Base-by-base conservation (phyloP, 2,329 filamentous ascomycete species). In the Microsporum ferrugineum region DNA sequence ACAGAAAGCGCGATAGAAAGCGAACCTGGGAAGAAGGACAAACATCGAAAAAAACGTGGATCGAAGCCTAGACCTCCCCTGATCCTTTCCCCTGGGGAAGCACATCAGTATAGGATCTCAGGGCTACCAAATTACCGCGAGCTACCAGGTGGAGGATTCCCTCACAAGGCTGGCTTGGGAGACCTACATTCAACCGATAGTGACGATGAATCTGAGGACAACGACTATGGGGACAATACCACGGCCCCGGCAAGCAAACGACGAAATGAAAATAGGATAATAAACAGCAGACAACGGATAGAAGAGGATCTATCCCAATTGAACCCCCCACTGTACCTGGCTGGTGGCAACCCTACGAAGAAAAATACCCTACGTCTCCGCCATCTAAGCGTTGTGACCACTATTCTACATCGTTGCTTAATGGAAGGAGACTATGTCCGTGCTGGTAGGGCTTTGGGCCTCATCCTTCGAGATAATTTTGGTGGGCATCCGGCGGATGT, bases 361-460 rank as follows among this genome's bases (percentile, higher is more conserved):
- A 66, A 69, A 41, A 68, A 71, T 47, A 75, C 71, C 56, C 66
- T 78, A 49, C 76, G 75, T 38, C 64, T 75, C 31, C 77, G 75
- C 17, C 86, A 91, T 73, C 73, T 92, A 3, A 79, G 82, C 60
- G 82, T 86, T 8, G 75, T 96, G 61, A 84, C 84, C 1, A 80
- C 85, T 2, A 78, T 91, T 17, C 75, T 94, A 66, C 87, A 94
- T 71, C 82, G 82, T 39, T 89, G 86, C 68, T 79, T 96, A 45
- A 79, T 86, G 33, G 78, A 84, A 63, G 83, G 84, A 36, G 87
- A 95, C 68, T 86, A 90, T 62, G 66, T 78, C 1, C 85, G 88
- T 45, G 91, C 91, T 0, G 83, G 83, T 57, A 80, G 88, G 63
- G 88, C 88, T 0, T 92, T 89, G 79, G 86, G 84, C 0, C 75